Conservation (phyloP, 352 stramenopile species). For the Pythium coloratum region DNA sequence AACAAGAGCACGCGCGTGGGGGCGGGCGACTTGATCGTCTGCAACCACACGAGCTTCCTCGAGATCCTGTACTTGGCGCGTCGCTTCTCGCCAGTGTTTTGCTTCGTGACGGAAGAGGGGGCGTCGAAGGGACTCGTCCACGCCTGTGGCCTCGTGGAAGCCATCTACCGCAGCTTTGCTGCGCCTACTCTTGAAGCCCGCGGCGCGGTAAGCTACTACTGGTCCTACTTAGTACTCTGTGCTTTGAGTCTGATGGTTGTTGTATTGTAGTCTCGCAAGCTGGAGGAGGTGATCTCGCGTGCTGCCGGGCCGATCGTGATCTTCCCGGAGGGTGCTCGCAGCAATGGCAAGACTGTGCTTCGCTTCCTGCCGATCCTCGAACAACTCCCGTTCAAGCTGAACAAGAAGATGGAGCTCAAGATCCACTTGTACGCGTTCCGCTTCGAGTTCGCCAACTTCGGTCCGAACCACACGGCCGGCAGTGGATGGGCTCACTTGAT, state of each 20-base stretch:
- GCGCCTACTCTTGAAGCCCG: conserved; percentile 43
- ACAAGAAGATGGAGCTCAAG: conserved; percentile 33
- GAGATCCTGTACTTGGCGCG: conserved; percentile 77
- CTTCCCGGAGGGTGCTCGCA: conserved; percentile 74
- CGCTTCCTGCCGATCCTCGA: conserved; percentile 71
- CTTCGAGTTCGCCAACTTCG: conserved; percentile 77
- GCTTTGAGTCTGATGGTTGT: background rate
- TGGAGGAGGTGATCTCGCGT: conserved; percentile 64
- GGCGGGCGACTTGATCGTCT: conserved; percentile 66
- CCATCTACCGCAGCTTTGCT: conserved; percentile 56
- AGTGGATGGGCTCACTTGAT: conserved; percentile 61
- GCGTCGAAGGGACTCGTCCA: conserved; percentile 60
- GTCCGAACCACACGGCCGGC: conserved; percentile 67
- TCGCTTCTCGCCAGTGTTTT: conserved; percentile 80
- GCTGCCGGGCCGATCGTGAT: conserved; percentile 68
- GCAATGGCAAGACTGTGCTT: conserved; percentile 79
- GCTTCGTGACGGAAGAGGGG: conserved; percentile 57
- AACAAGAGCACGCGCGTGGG: conserved; percentile 39
- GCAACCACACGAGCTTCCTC: conserved; percentile 82
- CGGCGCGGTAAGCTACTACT: conserved; percentile 30
- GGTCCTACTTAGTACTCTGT: background rate
- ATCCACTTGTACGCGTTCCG: conserved; percentile 77
- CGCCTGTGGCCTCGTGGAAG: conserved; percentile 62
- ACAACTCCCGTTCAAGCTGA: conserved; percentile 39
- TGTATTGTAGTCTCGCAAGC: conserved; percentile 37